Conservation (phyloP, 176 grass and related monocot genomes). For the Microstegium vimineum region DNA sequence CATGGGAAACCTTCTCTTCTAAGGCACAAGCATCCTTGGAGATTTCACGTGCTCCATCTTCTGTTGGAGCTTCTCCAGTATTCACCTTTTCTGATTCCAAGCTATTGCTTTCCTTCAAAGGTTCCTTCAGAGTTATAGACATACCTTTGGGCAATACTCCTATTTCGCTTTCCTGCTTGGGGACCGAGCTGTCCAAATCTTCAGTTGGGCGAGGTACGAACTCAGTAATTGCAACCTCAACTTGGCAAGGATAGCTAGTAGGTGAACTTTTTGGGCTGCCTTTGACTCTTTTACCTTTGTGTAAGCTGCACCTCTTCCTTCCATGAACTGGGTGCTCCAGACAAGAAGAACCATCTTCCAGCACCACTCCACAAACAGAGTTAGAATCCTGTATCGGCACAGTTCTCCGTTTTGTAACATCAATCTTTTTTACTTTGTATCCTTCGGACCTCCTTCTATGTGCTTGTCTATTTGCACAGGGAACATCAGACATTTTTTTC, state of each 20-base stretch:
- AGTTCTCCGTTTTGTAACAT: constrained; percentile 26
- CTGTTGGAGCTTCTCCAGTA: constrained; percentile 10
- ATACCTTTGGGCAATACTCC: background rate
- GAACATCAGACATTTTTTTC: constrained; percentile 16
- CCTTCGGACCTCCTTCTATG: constrained; percentile 32
- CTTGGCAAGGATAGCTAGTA: constrained; percentile 16
- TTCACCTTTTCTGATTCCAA: constrained; percentile 1
- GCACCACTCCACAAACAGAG: constrained; percentile 52
- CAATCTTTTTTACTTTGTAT: constrained; percentile 45
- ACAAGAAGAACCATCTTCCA: constrained; percentile 62
- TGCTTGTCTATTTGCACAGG: constrained; percentile 37
- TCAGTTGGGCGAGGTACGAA: background rate
- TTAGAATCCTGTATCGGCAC: constrained; percentile 14
- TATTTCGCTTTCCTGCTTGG: background rate
- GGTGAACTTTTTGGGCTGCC: background rate
- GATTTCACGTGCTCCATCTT: background rate
- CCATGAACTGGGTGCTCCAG: constrained; percentile 45
- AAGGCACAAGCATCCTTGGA: background rate
- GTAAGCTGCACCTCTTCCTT: constrained; percentile 84
- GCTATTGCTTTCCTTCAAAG: constrained; percentile 5
- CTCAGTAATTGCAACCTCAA: constrained; percentile 12
- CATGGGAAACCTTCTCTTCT: background rate
- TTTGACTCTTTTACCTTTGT: constrained; percentile 69
- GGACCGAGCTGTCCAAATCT: constrained; percentile 1
- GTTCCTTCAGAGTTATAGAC: background rate